These are phyloP conservation scores for Scenedesmus sp. DNA, from an alignment of 163 green algal species.

Conservation along the genomic window DNA sequence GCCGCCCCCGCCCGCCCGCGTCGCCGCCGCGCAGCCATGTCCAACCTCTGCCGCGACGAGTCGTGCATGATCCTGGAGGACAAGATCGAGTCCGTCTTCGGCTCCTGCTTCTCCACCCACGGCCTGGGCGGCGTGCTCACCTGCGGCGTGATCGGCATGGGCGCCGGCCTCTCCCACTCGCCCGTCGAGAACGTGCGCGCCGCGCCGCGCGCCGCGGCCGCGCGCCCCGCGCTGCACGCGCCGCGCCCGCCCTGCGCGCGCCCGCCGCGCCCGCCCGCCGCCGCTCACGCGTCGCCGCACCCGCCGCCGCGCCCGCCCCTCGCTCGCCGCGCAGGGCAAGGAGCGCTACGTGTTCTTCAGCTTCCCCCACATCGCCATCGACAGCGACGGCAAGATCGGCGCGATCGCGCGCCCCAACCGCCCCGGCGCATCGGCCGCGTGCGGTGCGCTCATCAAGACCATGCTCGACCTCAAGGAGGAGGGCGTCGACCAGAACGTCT, in stretches of 20 bases:
- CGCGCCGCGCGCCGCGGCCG: not conserved
- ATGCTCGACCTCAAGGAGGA: conserved; percentile 61
- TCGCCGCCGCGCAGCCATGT: conserved; percentile 70
- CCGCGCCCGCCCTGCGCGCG: conserved; percentile 40
- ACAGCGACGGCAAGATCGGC: conserved; percentile 61
- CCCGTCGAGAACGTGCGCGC: conserved; percentile 61
- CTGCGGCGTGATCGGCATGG: conserved; percentile 81
- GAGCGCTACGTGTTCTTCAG: conserved; percentile 94
- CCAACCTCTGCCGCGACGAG: conserved; percentile 88
- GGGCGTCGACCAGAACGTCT: conserved; percentile 62
- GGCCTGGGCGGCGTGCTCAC: conserved; percentile 78
- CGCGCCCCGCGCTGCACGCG: not conserved
- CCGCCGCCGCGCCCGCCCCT: too few relatives aligned
- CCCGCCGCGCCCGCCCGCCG: not conserved
- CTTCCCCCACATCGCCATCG: conserved; percentile 94
- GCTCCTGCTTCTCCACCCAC: conserved; percentile 85
- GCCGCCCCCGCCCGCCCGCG: too few relatives aligned
- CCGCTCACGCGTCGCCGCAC: too few relatives aligned
- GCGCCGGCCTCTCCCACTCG: conserved; percentile 78
- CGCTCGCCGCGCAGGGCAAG: conserved; percentile 27
- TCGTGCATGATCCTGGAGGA: conserved; percentile 77
- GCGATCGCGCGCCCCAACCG: conserved; percentile 64
- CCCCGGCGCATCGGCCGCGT: conserved; percentile 68
- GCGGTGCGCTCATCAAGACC: conserved; percentile 75
- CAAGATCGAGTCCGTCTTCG: conserved; percentile 83